Evolutionary conservation across 192 early-diverging fungal genomes (phyloP).

Genomic region (Umbelopsis sp.): DNA sequence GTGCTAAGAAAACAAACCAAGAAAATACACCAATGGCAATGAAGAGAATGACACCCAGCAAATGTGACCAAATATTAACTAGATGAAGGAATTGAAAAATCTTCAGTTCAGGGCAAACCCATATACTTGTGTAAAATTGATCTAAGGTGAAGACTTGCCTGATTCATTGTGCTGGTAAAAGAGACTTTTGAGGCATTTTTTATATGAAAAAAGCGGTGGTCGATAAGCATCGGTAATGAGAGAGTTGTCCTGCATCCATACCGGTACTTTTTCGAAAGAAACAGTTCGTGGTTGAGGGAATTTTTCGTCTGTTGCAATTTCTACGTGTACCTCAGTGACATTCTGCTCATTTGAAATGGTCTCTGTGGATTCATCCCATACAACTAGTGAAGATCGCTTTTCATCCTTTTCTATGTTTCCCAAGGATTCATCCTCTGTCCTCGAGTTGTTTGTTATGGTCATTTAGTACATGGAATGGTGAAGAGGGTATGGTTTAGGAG

Average conservation of each 20-base stretch:
- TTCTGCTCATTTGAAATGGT: neutral
- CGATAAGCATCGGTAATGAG: conserved; percentile 86
- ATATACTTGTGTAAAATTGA: neutral
- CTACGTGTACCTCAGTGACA: conserved; percentile 4
- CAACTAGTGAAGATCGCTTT: neutral
- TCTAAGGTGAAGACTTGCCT: conserved; percentile 46
- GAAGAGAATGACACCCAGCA: conserved; percentile 69
- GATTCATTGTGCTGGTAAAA: conserved; percentile 92
- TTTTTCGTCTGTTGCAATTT: neutral
- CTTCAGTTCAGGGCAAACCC: neutral
- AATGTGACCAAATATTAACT: conserved; percentile 88
- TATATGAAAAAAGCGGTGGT: conserved; percentile 73
- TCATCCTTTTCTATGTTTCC: neutral
- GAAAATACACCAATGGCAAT: conserved; percentile 45
- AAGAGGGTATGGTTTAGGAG: neutral
- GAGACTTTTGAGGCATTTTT: conserved; percentile 73
- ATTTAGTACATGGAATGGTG: neutral
- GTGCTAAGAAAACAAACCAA: conserved; percentile 41
- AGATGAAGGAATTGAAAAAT: conserved; percentile 5
- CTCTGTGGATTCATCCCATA: neutral
- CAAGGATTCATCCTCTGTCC: neutral
- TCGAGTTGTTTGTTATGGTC: neutral
- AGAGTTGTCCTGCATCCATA: conserved; percentile 81
- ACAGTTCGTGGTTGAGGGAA: neutral
- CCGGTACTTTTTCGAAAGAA: conserved; percentile 50